Evolutionary conservation across 2,329 filamentous ascomycete genomes (phyloP), one percentile per base, ranked within the genome.

Genomic region (Botrytis hyacinthi): DNA sequence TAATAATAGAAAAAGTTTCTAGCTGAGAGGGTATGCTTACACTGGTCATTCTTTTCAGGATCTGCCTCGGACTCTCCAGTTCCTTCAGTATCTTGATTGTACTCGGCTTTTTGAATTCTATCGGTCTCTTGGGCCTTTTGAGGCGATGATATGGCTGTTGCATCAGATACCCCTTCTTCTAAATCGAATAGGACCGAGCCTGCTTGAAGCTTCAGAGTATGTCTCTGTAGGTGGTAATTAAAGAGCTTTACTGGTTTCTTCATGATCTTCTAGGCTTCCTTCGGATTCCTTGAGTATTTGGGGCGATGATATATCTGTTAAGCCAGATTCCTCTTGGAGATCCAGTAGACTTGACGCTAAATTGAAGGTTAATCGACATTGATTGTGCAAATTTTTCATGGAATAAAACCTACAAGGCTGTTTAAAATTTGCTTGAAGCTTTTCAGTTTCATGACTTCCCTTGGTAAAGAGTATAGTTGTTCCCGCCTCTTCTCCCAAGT

Each of bases 381-480:
- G 0, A 18, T 12, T 1, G 0, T 32, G 22, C 20, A 26, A 61
- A 40, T 37, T 5, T 12, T 61, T 1, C 1, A 8, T 16, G 6
- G 0, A n/a, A 16, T 40, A 1, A n/a, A 40, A 40, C 59, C 3
- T 9, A 61, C 59, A 40, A 16, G 51, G n/a, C n/a, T 18, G 51
- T 29, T 57, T 14, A 2, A 57, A 29, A 9, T 3, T 32, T 57
- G 3, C n/a, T 9, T 29, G 51, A 18, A 57, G n/a, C 14, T 32
- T 57, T 32, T 57, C 51, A 18, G 3, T 29, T 57, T 18, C n/a
- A 57, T 9, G 51, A 9, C 0, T 57, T 18, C n/a, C 16, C 18
- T 32, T 29, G n/a, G 7, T 1, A 57, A 9, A 8, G 3, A 18
- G 6, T 57, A 18, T 9, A 18, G 6, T 29, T 32, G 51, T 8